Evolutionary conservation across 768 basidiomycete genomes (phyloP).

Genomic region (Suillus bovinus): DNA sequence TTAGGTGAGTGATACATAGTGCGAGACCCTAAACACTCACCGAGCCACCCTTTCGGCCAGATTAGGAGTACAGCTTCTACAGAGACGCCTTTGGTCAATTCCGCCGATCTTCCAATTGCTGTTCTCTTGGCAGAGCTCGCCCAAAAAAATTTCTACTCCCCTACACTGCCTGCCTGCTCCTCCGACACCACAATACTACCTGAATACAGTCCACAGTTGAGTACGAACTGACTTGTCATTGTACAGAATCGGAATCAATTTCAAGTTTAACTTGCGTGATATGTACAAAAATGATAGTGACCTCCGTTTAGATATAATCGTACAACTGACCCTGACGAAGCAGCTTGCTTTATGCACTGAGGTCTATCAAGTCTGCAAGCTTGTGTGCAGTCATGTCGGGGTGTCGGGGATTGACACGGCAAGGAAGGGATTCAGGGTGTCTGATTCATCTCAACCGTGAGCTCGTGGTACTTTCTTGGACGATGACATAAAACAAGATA

Average conservation of each 20-base stretch:
- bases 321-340: neutral
- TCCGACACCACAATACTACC: neutral
- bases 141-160: too few relatives aligned
- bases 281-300: neutral
- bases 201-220: neutral
- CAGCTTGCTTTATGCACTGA: slow-evolving; percentile 13
- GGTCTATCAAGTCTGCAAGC: slow-evolving; percentile 17
- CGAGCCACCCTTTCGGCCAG: too few relatives aligned
- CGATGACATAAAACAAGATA: neutral
- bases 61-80: too few relatives aligned
- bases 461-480: neutral
- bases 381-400: slow-evolving; percentile 17
- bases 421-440: slow-evolving; percentile 30
- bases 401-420: slow-evolving; percentile 26
- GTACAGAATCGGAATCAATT: too few relatives aligned
- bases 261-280: too few relatives aligned
- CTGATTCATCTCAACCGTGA: slow-evolving; percentile 16
- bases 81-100: too few relatives aligned
- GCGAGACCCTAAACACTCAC: too few relatives aligned
- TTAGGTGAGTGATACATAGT: too few relatives aligned
- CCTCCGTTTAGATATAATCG: neutral
- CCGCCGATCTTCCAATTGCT: too few relatives aligned
- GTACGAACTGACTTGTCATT: neutral
- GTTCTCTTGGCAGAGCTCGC: too few relatives aligned
- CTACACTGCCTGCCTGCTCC: too few relatives aligned